These are phyloP conservation scores for Ganoderma meredithae DNA, from an alignment of 1,284 basidiomycete genomes.

Conservation along the genomic window DNA sequence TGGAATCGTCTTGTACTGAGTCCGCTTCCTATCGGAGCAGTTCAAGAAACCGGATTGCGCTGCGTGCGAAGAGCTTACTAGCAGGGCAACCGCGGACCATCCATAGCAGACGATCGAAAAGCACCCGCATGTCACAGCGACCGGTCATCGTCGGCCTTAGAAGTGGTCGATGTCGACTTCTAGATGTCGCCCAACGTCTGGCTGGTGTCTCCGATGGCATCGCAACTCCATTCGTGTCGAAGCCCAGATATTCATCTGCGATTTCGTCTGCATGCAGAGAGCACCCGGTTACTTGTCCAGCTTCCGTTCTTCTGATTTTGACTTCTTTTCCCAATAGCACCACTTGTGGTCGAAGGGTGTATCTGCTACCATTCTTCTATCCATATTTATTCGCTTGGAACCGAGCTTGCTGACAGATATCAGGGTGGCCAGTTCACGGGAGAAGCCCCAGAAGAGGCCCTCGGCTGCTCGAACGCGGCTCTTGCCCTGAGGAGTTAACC, in stretches of 20 bases:
- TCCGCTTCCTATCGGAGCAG: conserved; percentile 7
- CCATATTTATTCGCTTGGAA: neutral
- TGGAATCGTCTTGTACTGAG: neutral
- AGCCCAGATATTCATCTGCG: neutral
- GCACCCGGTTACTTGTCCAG: neutral
- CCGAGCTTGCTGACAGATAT: conserved; percentile 5
- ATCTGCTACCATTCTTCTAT: neutral
- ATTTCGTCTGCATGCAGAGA: neutral
- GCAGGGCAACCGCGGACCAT: neutral
- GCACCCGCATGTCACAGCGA: neutral
- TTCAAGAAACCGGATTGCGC: neutral
- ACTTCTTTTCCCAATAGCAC: neutral
- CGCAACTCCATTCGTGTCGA: neutral
- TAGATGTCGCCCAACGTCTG: neutral
- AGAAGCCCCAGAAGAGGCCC: conserved; percentile 9
- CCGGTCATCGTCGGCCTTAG: conserved; percentile 6
- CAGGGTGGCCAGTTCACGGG: neutral
- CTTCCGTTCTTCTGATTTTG: conserved; percentile 12
- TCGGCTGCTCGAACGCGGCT: neutral
- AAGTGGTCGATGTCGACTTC: conserved; percentile 8
- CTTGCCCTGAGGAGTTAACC: conserved; percentile 7
- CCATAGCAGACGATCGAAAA: neutral
- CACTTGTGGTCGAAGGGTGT: neutral
- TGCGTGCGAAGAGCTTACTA: neutral
- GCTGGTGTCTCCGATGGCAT: conserved; percentile 1